A percentile compares a stretch with the other conserved stretches of the same genome.
Evolutionary conservation across 164 flowering plant genomes (phyloP).

Genomic region (Magnolia officinalis): DNA sequence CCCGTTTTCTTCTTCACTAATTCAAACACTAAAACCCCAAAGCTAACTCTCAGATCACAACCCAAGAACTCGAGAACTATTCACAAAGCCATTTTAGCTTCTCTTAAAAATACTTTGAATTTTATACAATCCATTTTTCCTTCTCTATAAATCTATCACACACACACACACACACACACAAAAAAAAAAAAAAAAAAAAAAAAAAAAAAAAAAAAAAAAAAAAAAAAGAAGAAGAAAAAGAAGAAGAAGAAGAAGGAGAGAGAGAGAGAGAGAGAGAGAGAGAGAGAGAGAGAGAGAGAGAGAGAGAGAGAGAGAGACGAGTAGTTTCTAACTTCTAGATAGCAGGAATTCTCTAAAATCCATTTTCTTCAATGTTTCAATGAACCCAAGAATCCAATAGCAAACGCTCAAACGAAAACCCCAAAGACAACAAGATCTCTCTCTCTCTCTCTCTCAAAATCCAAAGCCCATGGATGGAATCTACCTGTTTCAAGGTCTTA

Average conservation of each 20-base stretch:
- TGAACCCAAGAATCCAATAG: neutral
- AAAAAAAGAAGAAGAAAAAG: too few relatives aligned
- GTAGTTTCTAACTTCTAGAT: too few relatives aligned
- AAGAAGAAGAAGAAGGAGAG: too few relatives aligned
- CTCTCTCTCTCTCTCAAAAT: neutral
- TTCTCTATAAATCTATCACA: neutral
- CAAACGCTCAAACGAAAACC: neutral
- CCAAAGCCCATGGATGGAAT: too few relatives aligned
- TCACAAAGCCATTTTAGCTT: neutral
- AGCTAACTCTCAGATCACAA: neutral
- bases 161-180: too few relatives aligned
- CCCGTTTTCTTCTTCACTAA: neutral
- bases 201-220: too few relatives aligned
- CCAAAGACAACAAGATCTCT: neutral
- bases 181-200: too few relatives aligned
- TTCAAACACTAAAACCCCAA: neutral
- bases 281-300: too few relatives aligned
- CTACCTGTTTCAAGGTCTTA: too few relatives aligned
- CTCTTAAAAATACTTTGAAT: neutral
- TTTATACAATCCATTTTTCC: neutral
- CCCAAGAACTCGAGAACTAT: neutral
- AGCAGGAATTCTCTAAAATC: too few relatives aligned
- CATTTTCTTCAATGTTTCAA: neutral
- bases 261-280: too few relatives aligned
- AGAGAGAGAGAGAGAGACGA: too few relatives aligned